Conservation (phyloP, 495 filamentous ascomycete species). For the Barbatosphaeria neglecta region DNA sequence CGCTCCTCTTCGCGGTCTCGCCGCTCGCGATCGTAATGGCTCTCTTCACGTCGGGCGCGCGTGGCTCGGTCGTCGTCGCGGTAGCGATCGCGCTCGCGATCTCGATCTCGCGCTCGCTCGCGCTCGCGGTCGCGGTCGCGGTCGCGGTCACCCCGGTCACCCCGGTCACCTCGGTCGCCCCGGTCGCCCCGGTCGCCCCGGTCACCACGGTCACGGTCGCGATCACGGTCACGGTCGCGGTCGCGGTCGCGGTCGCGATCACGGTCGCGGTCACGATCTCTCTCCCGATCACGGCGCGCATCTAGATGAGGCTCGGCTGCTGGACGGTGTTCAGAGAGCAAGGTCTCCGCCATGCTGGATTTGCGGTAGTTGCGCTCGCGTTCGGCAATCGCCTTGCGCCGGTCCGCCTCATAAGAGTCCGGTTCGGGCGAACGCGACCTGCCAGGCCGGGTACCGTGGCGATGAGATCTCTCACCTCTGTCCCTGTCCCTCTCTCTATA, state of each 20-base stretch:
- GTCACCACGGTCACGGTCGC: conserved; percentile 23
- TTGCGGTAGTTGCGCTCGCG: conserved; percentile 82
- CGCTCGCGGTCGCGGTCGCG: too few relatives aligned
- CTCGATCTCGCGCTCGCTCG: conserved; percentile 25
- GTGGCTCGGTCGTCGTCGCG: conserved; percentile 28
- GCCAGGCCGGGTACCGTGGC: conserved; percentile 36
- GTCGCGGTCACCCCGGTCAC: conserved; percentile 42
- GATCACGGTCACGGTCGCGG: conserved; percentile 19
- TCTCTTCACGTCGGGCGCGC: conserved; percentile 34
- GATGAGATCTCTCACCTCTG: conserved; percentile 50
- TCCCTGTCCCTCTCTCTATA: conserved; percentile 47
- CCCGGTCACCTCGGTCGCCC: conserved; percentile 34
- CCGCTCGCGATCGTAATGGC: conserved; percentile 55
- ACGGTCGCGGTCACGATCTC: conserved; percentile 45
- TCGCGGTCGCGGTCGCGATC: conserved; percentile 35
- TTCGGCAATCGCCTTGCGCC: conserved; percentile 73
- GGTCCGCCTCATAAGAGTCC: conserved; percentile 81
- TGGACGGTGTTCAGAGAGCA: conserved; percentile 40
- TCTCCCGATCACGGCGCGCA: conserved; percentile 33
- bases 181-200: conserved; percentile 24
- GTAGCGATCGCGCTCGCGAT: conserved; percentile 24
- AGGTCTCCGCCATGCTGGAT: conserved; percentile 51
- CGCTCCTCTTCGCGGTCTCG: conserved; percentile 76
- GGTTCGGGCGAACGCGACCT: conserved; percentile 64
- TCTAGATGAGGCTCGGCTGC: conserved; percentile 28